Percentiles rank a stretch among this genome's conserved stretches.
phyloP scores from a whole-genome alignment of 2,329 filamentous ascomycete genomes.

The Sporothrix phasma region DNA sequence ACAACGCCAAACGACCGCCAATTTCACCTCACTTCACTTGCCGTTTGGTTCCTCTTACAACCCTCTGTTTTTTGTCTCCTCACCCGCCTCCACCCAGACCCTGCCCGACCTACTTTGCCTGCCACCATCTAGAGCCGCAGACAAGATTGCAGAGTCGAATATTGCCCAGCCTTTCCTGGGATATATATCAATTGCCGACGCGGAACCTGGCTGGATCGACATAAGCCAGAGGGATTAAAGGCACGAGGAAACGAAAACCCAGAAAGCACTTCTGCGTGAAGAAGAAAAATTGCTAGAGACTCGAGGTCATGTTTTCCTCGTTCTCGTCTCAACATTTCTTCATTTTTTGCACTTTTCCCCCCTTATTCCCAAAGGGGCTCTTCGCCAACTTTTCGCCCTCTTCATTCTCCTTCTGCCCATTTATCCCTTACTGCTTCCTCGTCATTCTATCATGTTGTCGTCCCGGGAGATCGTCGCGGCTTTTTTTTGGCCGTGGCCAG shows the following conservation, averaged over 20 bases:
- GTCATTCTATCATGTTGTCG: constrained; percentile 21
- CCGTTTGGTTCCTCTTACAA: not conserved
- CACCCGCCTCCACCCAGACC: not conserved
- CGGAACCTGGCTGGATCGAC: not conserved
- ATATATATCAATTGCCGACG: constrained; percentile 4
- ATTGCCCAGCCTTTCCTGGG: not conserved
- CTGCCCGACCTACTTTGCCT: not conserved
- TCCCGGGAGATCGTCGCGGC: constrained; percentile 26
- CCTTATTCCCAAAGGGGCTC: not conserved
- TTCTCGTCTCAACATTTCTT: not conserved
- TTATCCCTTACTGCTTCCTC: not conserved
- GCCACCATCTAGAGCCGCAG: not conserved
- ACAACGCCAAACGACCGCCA: not conserved
- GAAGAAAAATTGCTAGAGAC: not conserved
- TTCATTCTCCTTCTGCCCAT: not conserved
- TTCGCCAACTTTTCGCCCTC: not conserved
- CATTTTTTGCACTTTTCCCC: not conserved
- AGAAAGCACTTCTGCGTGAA: not conserved
- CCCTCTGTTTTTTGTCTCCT: not conserved
- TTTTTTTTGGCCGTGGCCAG: constrained; percentile 32
- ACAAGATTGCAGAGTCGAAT: not conserved
- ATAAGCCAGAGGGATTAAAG: not conserved
- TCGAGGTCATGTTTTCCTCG: not conserved
- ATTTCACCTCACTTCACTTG: not conserved
- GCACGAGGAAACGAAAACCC: not conserved